A percentile compares a stretch with the other conserved stretches of the same genome.
phyloP scores from a whole-genome alignment of 352 stramenopile genomes.

The Pythium phragmiticola region DNA sequence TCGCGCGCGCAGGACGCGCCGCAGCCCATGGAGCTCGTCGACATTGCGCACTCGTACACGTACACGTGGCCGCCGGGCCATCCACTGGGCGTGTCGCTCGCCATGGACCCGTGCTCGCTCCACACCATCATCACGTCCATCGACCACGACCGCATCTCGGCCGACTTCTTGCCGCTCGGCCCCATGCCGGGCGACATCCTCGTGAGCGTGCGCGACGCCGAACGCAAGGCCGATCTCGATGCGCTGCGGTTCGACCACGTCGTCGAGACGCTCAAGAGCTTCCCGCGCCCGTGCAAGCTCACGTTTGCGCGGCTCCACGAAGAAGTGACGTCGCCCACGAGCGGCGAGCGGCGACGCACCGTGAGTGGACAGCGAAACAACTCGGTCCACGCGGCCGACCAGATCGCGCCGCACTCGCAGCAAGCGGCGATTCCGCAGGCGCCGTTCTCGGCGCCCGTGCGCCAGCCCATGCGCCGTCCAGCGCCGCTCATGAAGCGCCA shows the following conservation, averaged over 20 bases:
- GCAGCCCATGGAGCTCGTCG: constrained; percentile 32
- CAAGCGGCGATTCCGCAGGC: constrained; percentile 3
- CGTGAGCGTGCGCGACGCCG: constrained; percentile 38
- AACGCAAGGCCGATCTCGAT: constrained; percentile 40
- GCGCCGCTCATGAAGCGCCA: constrained; percentile 46
- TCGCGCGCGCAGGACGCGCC: constrained; percentile 53
- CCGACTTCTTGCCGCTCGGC: constrained; percentile 47
- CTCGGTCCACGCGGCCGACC: constrained; percentile 1
- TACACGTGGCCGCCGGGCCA: constrained; percentile 52
- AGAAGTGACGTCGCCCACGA: constrained; percentile 19
- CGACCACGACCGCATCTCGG: constrained; percentile 56
- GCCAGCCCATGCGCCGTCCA: constrained; percentile 19
- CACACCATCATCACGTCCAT: constrained; percentile 69
- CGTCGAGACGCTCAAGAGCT: constrained; percentile 47
- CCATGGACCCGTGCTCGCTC: constrained; percentile 75
- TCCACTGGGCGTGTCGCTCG: constrained; percentile 67
- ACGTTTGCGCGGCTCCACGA: constrained; percentile 54
- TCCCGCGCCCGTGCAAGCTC: constrained; percentile 56
- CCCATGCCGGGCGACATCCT: constrained; percentile 68
- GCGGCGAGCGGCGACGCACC: not conserved
- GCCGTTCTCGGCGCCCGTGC: not conserved
- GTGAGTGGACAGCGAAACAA: constrained; percentile 7
- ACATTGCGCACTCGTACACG: constrained; percentile 46
- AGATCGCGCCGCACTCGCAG: not conserved
- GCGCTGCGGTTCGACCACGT: constrained; percentile 70